Evolutionary conservation across 2,329 filamentous ascomycete species (phyloP).

Genomic region (Arthroderma sp.): DNA sequence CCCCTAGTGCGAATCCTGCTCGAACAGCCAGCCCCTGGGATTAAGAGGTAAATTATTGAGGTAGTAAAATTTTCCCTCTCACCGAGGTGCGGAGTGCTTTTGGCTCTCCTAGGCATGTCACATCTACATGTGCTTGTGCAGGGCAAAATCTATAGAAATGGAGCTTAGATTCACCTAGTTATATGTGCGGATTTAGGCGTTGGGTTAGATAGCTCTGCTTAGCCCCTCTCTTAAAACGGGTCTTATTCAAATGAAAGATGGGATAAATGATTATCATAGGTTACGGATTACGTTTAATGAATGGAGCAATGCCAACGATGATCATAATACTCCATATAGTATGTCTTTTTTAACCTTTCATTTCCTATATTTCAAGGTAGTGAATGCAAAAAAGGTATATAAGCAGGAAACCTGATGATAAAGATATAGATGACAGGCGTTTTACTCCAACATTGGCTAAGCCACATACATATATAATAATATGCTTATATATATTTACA

Average conservation of each 20-base stretch:
- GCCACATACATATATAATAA: neutral
- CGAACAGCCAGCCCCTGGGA: neutral
- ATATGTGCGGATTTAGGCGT: neutral
- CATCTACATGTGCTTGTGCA: too few relatives aligned
- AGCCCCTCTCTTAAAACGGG: too few relatives aligned
- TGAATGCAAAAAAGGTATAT: neutral
- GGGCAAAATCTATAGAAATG: neutral
- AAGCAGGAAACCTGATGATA: neutral
- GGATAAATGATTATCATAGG: too few relatives aligned
- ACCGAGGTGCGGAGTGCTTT: neutral
- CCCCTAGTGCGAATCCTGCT: constrained; percentile 32
- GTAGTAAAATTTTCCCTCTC: neutral
- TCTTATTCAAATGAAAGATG: too few relatives aligned
- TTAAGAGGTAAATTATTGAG: neutral
- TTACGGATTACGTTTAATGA: too few relatives aligned
- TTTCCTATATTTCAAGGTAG: neutral
- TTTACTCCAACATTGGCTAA: neutral
- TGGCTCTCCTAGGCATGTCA: neutral
- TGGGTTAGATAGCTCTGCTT: neutral
- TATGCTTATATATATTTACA: neutral
- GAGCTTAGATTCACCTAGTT: neutral
- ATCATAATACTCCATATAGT: too few relatives aligned
- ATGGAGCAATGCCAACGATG: too few relatives aligned
- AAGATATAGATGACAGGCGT: neutral
- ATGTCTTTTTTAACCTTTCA: too few relatives aligned